Evolutionary conservation across 306 rosid species (phyloP).

Genomic region (Casuarina cunninghamiana): DNA sequence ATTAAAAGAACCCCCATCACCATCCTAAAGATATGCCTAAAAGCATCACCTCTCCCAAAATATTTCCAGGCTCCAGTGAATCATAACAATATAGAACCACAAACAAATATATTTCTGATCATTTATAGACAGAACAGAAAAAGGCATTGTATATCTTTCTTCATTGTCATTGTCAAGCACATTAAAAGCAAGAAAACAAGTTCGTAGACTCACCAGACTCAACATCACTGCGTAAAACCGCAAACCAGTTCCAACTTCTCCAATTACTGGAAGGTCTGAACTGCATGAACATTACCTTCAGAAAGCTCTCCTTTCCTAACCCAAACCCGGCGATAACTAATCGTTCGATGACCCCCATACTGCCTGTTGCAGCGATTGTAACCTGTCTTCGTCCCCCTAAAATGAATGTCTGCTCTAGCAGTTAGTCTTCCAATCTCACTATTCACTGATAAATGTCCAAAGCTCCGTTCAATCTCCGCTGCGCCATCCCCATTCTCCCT

Average conservation of each 20-base stretch:
- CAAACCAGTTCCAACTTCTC: background rate
- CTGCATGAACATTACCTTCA: conserved; percentile 18
- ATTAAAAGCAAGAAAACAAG: background rate
- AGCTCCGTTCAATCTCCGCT: conserved; percentile 29
- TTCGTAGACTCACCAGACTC: conserved; percentile 32
- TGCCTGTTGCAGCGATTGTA: conserved; percentile 7
- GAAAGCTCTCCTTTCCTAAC: conserved; percentile 49
- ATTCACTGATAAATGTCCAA: conserved; percentile 25
- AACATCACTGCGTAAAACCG: conserved; percentile 3
- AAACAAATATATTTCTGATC: background rate
- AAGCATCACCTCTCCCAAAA: background rate
- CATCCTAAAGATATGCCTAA: background rate
- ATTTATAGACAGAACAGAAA: background rate
- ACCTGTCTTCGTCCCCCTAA: conserved; percentile 3
- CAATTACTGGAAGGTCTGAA: conserved; percentile 22
- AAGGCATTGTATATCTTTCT: conserved; percentile 2
- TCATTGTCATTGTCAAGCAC: background rate
- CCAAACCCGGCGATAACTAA: conserved; percentile 40
- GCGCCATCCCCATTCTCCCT: background rate
- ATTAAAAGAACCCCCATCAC: background rate
- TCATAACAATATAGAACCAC: background rate
- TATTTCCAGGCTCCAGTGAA: background rate
- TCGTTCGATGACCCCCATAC: background rate
- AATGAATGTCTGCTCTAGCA: background rate
- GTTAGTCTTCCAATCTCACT: conserved; percentile 8